These are phyloP conservation scores for Hepatocystis sp. DNA, from an alignment of 169 alveolate genomes.

Conservation along the genomic window DNA sequence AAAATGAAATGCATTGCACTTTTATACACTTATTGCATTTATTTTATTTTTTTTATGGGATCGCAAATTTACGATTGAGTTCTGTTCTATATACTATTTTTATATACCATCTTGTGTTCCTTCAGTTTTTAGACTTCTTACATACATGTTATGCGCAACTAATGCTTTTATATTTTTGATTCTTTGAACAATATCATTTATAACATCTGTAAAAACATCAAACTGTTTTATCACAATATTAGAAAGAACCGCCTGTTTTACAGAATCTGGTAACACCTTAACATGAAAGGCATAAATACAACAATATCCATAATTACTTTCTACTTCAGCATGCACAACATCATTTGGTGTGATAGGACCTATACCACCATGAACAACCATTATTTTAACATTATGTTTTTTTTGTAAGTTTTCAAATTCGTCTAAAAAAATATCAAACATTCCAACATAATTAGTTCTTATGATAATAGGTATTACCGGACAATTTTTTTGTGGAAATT, in stretches of 20 bases:
- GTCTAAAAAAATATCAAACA: constrained; percentile 86
- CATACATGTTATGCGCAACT: constrained; percentile 71
- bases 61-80: too few species aligned
- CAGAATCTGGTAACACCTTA: constrained; percentile 85
- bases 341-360: constrained; percentile 90
- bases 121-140: constrained; percentile 71
- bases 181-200: constrained; percentile 84
- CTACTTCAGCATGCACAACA: constrained; percentile 91
- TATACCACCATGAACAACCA: constrained; percentile 91
- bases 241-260: constrained; percentile 86
- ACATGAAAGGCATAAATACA: constrained; percentile 91
- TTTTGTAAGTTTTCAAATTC: constrained; percentile 82
- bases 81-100: neutral
- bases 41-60: too few species aligned
- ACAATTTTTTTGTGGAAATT: constrained; percentile 47
- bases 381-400: constrained; percentile 81
- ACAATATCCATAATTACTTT: constrained; percentile 84
- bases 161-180: constrained; percentile 62
- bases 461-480: constrained; percentile 85
- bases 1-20: too few species aligned
- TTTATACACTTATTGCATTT: too few species aligned
- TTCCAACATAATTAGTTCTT: constrained; percentile 86
- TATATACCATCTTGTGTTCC: constrained; percentile 71
- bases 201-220: constrained; percentile 88
- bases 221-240: constrained; percentile 83